phyloP scores from a whole-genome alignment of 1,284 basidiomycete genomes.

The Cryptococcus sp. region DNA sequence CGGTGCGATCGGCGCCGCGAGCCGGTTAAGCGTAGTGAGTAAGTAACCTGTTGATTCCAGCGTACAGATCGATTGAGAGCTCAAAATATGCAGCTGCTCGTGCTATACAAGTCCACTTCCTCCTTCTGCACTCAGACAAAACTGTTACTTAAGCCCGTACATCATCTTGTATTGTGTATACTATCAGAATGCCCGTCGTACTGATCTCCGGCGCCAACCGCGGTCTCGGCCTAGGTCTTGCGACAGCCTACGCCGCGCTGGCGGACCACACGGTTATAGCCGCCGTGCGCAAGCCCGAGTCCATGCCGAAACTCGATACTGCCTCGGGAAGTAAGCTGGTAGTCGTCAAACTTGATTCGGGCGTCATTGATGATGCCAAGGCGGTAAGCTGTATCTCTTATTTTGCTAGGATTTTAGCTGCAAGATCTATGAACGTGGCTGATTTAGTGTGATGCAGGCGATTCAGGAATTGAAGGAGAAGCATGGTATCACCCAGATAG shows the following conservation, averaged over 20 bases:
- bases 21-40: too few species aligned
- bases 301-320: conserved; percentile 22
- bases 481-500: conserved; percentile 26
- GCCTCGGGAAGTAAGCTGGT: conserved; percentile 19
- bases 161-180: too few species aligned
- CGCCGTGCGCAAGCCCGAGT: conserved; percentile 18
- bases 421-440: too few species aligned
- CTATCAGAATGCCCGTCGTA: conserved; percentile 13
- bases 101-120: too few species aligned
- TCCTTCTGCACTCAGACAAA: too few species aligned
- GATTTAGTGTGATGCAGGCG: conserved; percentile 6
- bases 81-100: too few species aligned
- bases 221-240: conserved; percentile 33
- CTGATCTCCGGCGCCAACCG: conserved; percentile 31
- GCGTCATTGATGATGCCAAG: conserved; percentile 10
- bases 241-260: conserved; percentile 22
- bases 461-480: conserved; percentile 17
- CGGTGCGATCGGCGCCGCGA: too few species aligned
- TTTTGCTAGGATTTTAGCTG: neutral
- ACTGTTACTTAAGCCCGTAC: too few species aligned
- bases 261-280: conserved; percentile 26
- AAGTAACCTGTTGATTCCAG: too few species aligned
- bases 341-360: conserved; percentile 25
- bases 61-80: too few species aligned
- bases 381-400: conserved; percentile 11